Base-by-base conservation (phyloP, 164 flowering plant species). In the Magnolia changhungtana region DNA sequence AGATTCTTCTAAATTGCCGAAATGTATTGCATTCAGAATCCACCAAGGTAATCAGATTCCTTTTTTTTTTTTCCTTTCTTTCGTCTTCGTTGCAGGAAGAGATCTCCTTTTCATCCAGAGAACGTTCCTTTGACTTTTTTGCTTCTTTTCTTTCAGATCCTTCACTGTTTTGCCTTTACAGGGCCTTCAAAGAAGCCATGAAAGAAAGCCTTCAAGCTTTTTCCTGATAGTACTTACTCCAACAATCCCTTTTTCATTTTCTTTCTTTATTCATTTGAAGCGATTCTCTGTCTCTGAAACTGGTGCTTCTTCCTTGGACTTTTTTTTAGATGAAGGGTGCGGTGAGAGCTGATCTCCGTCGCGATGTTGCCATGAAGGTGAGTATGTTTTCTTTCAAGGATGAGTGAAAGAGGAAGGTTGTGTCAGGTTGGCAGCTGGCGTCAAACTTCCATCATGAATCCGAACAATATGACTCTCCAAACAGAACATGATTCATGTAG, bases 1-100 rank as follows among this genome's bases (percentile, higher is more conserved):
- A 21, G 37, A 31, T 64, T 64, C 52, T 63, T 50, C 67, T 11
- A 6, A 31, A 6, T 61, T 4, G 5, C 31, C 37, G 52, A 72
- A 58, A 87, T 87, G 89, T 80, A 84, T 59, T 88, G 87, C 75
- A 86, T 88, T 74, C 87, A 85, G 71, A 82, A 75, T 77, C 84
- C 86, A 45, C 65, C 85, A 55, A 84, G 88, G 86, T 85, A 18
- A 72, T 52, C 55, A 16, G 9, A 1, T 20, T 74, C 27, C 16
- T 7, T 5, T 37, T 37, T 37, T 37, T 27, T 27, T 1, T 1
- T 27, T 1, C 2, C 55, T 7, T 59, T 55, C 64, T 71, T 31
- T 49, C 16, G 6, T 27, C 69, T 61, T 31, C 19, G 27, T 51
- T 50, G 14, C 10, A 8, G 19, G 13, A 11, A 13, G 19, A 23